phyloP scores from a whole-genome alignment of 2,329 filamentous ascomycete genomes.

The Beauveria pseudobassiana region DNA sequence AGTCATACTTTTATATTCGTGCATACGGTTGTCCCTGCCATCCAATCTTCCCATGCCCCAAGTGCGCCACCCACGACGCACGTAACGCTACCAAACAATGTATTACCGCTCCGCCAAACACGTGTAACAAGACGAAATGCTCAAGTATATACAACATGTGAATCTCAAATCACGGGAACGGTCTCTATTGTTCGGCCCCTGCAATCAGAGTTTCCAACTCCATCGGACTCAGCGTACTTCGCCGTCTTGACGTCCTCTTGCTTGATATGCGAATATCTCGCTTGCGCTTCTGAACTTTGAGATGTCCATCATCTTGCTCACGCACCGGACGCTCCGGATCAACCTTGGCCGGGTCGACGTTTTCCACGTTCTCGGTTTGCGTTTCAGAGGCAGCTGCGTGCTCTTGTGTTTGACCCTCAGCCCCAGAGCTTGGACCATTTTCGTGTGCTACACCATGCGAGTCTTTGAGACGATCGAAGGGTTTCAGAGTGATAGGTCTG shows the following conservation, averaged over 20 bases:
- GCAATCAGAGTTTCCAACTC: conserved; percentile 61
- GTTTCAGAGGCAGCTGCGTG: not conserved
- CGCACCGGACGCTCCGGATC: conserved; percentile 17
- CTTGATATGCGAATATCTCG: conserved; percentile 41
- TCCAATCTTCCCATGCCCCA: not conserved
- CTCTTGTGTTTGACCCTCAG: not conserved
- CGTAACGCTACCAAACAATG: not conserved
- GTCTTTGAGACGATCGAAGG: conserved; percentile 12
- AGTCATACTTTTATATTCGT: not conserved
- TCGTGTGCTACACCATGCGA: not conserved
- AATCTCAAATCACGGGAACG: not conserved
- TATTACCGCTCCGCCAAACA: not conserved
- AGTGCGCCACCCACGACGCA: not conserved
- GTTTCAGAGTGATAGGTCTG: conserved; percentile 16
- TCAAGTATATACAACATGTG: not conserved
- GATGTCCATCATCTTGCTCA: conserved; percentile 15
- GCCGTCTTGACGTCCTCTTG: conserved; percentile 53
- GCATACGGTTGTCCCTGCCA: not conserved
- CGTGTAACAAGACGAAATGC: not conserved
- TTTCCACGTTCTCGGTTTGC: conserved; percentile 13
- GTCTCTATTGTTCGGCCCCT: conserved; percentile 34
- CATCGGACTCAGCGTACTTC: conserved; percentile 69
- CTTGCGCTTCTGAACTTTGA: conserved; percentile 36
- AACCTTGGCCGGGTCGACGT: conserved; percentile 30
- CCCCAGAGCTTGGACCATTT: not conserved